Evolutionary conservation across 1,284 basidiomycete genomes (phyloP), one percentile per base, ranked within the genome.

Genomic region (Omphalotus olearius): DNA sequence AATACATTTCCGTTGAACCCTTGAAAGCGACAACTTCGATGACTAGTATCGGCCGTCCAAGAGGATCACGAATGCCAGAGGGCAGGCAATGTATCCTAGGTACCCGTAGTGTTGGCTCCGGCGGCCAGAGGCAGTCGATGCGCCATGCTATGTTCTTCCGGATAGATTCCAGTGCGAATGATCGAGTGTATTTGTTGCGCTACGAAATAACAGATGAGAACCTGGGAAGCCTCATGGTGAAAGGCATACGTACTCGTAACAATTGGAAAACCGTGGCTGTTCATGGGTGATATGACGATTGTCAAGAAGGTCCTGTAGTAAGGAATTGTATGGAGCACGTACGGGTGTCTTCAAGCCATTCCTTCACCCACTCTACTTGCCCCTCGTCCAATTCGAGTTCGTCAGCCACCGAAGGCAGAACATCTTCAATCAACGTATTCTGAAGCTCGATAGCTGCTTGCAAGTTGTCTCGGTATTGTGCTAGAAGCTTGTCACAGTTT

Each of bases 181-280:
- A 78, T 41, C 71, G 70, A 18, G 77, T 82, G 57, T 85, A 88
- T 55, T 78, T 77, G 62, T 88, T 82, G 55, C 82, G 76, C 86
- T 88, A 23, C 40, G 17, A 36, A 49, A 48, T 43, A 9, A 33
- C 30, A 33, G 3, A 33, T 10, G 30, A 33, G 13, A 33, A 10
- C 30, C 7, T 10, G 2, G 2, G 30, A 33, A 33, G 30, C 30
- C 13, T 3, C 13, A 33, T 33, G 7, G 7, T 33, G 36, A 41
- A 25, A 20, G 48, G n/a, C 9, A 65, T n/a, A 18, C 76, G 59
- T 64, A 85, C 86, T 67, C 78, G 78, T 49, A 78, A 70, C 54
- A 83, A 76, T 58, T 83, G 82, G 66, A 88, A 88, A 23, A 87
- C 66, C 9, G 83, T 76, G 28, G 69, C 85, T 88, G 62, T 50